phyloP scores from a whole-genome alignment of 441 rosid species.

The Cnidoscolus chayamansa region DNA sequence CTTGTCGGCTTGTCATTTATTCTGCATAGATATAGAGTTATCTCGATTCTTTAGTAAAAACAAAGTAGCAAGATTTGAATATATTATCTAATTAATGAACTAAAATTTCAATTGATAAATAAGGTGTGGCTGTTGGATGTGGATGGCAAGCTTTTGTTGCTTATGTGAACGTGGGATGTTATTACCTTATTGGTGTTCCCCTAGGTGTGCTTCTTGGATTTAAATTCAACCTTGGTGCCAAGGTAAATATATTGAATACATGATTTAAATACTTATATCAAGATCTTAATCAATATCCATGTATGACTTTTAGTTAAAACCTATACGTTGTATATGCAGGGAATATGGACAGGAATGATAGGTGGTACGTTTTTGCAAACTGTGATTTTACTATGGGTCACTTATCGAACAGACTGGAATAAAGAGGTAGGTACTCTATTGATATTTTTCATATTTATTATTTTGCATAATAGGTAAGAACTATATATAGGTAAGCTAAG shows the following conservation, averaged over 20 bases:
- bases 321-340: neutral
- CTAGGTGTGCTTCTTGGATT: conserved; percentile 47
- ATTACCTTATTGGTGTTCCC: conserved; percentile 44
- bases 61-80: no score
- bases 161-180: conserved; percentile 27
- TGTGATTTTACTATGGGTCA: conserved; percentile 13
- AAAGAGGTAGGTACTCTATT: conserved; percentile 6
- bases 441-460: no score
- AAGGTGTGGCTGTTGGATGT: conserved; percentile 51
- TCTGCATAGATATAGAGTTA: no score
- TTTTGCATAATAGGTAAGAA: no score
- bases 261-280: no score
- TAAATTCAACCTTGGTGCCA: conserved; percentile 41
- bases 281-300: no score
- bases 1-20: no score
- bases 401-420: conserved; percentile 21
- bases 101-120: neutral
- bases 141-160: conserved; percentile 39
- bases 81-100: no score
- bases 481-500: no score
- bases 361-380: conserved; percentile 23
- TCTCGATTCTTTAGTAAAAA: no score
- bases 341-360: conserved; percentile 26
- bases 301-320: no score
- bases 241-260: conserved; percentile 24